Evolutionary conservation across 164 flowering plant genomes (phyloP), one percentile per base, ranked within the genome.

Genomic region (Berberis vulgaris): DNA sequence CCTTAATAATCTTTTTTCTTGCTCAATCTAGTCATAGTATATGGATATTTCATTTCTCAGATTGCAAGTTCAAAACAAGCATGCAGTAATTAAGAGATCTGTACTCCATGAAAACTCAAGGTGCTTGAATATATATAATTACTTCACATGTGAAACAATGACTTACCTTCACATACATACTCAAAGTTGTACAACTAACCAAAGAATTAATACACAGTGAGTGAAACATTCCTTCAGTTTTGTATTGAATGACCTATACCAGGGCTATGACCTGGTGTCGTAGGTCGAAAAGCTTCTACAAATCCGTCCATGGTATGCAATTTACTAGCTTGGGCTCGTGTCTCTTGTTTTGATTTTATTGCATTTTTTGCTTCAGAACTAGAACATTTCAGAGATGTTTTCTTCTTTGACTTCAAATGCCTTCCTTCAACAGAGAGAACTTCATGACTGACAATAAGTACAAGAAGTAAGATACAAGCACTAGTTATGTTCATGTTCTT

Each of bases 381-480:
- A 5, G 47, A 52, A 57, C 65, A 63, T 63, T 12, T 43, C 26
- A n/a, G 1, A 5, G 52, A 46, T 5, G 8, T 44, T 45, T 44
- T 38, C 40, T 53, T 41, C 40, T 41, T 40, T 57, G 12, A 11
- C 61, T 61, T 66, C 69, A 76, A 69, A 55, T 71, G 73, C 13
- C 62, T 60, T 44, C 49, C 62, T 12, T 60, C 62, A 44, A 45
- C 5, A 47, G 5, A 42, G 41, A 45, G 8, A 11, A 60, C 46
- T 43, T 60, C 63, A 60, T 2, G 53, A 60, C 52, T 13, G 6
- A 60, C 1, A 60, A 46, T 26, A 40, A 60, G 41, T 11, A 60
- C 52, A 43, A 45, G 50, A 45, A 60, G 40, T 13, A 54, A 4
- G 8, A 13, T 38, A 26, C 57, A 54, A 26, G 41, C 38, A 54